phyloP scores from a whole-genome alignment of 2,329 filamentous ascomycete species.

The Sporothrix globosa region DNA sequence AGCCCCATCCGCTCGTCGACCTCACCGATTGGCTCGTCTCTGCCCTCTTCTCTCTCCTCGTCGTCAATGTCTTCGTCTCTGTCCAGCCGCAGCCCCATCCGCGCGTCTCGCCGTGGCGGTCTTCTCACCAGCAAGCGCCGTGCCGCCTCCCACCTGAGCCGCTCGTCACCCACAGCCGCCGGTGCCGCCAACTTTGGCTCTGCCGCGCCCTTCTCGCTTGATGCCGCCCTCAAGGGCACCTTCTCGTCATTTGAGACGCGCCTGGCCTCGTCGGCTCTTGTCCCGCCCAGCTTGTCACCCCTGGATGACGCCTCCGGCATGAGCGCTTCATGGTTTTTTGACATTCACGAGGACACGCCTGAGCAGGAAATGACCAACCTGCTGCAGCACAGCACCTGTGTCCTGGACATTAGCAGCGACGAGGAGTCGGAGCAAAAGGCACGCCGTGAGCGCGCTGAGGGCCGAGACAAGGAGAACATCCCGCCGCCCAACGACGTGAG shows the following conservation, averaged over 20 bases:
- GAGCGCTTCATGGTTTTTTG: slow-evolving; percentile 81
- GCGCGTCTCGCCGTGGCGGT: slow-evolving; percentile 57
- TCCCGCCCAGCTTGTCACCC: slow-evolving; percentile 41
- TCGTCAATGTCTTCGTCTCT: slow-evolving; percentile 46
- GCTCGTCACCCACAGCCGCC: slow-evolving; percentile 68
- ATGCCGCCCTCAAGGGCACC: slow-evolving; percentile 78
- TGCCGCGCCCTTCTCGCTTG: slow-evolving; percentile 75
- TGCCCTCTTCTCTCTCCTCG: slow-evolving; percentile 64
- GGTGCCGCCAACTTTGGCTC: slow-evolving; percentile 53
- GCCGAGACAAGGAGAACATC: slow-evolving; percentile 88
- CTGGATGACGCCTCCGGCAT: slow-evolving; percentile 52
- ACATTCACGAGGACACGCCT: slow-evolving; percentile 89
- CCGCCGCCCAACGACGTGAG: slow-evolving; percentile 70
- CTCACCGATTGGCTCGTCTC: too few relatives aligned
- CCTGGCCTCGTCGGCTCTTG: slow-evolving; percentile 37
- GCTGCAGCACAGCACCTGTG: slow-evolving; percentile 85
- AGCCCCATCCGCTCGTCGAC: slow-evolving; percentile 39
- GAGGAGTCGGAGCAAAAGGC: slow-evolving; percentile 69
- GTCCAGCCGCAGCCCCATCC: slow-evolving; percentile 64
- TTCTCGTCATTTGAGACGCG: slow-evolving; percentile 62
- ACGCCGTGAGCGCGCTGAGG: slow-evolving; percentile 57
- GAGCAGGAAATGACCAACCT: slow-evolving; percentile 91
- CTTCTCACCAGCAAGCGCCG: slow-evolving; percentile 59
- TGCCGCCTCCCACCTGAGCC: slow-evolving; percentile 62
- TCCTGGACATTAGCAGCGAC: slow-evolving; percentile 86